A percentile compares a stretch with the other conserved stretches of the same genome.
phyloP scores from a whole-genome alignment of 129 eudicot species.

The Flaveria sonorensis region DNA sequence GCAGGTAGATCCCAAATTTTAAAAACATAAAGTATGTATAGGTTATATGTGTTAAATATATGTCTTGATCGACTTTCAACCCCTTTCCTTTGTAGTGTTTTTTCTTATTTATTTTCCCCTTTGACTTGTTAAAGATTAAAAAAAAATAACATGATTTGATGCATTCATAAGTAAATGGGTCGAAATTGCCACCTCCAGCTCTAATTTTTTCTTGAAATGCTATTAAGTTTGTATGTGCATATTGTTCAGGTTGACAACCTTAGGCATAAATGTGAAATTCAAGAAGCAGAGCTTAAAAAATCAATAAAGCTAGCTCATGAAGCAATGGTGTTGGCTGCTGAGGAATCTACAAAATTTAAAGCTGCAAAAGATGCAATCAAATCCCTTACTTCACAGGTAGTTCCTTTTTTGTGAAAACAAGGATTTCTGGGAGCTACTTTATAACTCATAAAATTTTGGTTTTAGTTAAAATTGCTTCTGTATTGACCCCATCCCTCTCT shows the following conservation, averaged over 20 bases:
- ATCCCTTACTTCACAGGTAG: slow-evolving; percentile 85
- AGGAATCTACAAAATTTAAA: slow-evolving; percentile 82
- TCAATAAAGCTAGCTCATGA: slow-evolving; percentile 76
- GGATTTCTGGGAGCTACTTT: neutral
- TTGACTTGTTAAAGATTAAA: too few species aligned
- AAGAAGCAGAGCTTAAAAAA: slow-evolving; percentile 78
- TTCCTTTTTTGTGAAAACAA: slow-evolving; percentile 7
- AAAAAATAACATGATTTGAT: too few species aligned
- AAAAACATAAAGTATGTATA: too few species aligned
- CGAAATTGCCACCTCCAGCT: neutral
- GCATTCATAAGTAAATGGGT: neutral
- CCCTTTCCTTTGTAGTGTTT: too few species aligned
- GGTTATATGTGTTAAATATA: too few species aligned
- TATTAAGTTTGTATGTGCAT: slow-evolving; percentile 7
- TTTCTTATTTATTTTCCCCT: too few species aligned
- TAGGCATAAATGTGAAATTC: slow-evolving; percentile 65
- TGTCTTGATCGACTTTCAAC: too few species aligned
- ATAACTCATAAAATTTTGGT: neutral
- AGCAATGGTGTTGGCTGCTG: slow-evolving; percentile 69
- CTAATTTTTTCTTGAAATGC: neutral
- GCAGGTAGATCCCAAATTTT: too few species aligned
- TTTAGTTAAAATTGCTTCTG: neutral
- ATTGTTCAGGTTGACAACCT: slow-evolving; percentile 73
- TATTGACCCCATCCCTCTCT: too few species aligned
- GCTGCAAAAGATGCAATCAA: slow-evolving; percentile 94